phyloP scores from a whole-genome alignment of 2,329 filamentous ascomycete genomes.

The Microsporum audouinii region DNA sequence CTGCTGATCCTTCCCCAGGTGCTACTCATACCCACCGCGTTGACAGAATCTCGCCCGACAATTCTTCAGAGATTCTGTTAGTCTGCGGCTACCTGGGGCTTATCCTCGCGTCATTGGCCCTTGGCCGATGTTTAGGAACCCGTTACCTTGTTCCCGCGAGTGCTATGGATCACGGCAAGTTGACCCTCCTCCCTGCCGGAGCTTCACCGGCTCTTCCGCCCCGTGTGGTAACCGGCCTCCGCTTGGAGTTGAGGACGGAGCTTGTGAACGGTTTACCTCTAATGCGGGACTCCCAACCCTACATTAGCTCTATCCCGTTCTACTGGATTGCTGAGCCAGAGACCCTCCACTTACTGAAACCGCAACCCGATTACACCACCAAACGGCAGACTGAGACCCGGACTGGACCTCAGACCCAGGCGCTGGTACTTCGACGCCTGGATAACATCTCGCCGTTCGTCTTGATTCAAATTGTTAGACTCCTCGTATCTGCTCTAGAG shows the following conservation, averaged over 20 bases:
- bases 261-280: constrained; percentile 1
- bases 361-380: constrained; percentile 1
- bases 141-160: neutral
- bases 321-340: neutral
- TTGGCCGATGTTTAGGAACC: neutral
- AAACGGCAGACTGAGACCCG: constrained; percentile 1
- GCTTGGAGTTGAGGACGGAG: neutral
- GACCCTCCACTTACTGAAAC: neutral
- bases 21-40: neutral
- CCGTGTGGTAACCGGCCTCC: neutral
- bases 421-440: constrained; percentile 15
- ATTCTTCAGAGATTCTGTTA: neutral
- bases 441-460: constrained; percentile 15
- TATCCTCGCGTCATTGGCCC: neutral
- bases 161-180: neutral
- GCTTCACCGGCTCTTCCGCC: constrained; percentile 1
- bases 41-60: neutral
- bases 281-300: neutral
- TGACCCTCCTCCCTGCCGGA: neutral
- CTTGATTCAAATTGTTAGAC: neutral
- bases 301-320: neutral
- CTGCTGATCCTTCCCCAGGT: neutral
- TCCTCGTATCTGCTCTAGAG: constrained; percentile 1
- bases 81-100: neutral
- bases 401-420: constrained; percentile 11